Evolutionary conservation across 495 filamentous ascomycete genomes (phyloP), one percentile per base, ranked within the genome.

Genomic region (Alectoria sarmentosa): DNA sequence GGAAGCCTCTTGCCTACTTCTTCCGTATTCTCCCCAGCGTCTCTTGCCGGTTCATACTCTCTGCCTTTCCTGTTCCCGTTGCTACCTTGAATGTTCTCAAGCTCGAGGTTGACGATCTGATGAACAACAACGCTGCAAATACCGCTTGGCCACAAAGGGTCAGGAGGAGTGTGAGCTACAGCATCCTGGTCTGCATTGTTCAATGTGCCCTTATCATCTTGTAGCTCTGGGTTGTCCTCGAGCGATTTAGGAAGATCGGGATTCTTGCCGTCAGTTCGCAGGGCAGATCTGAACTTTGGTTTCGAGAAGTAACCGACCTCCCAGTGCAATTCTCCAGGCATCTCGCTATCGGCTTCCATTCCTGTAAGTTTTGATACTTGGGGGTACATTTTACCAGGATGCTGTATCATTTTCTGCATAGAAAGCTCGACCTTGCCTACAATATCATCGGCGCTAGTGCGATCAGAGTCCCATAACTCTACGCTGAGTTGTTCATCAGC

Each of bases 271-370:
- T 95, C 88, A 7, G 90, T 96, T 11, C 90, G 79, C 46, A 98
- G 78, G 34, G 90, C 92, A 39, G 85, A 80, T 37, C 93, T 80
- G 75, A 96, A 88, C 64, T 90, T 83, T 6, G 93, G 90, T 77
- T 96, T 96, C 62, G 85, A 85, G 63, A 96, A 98, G 75, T 87
- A 97, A 10, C 92, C 92, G 52, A 97, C 91, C 73, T 96, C 93
- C 93, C 93, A 97, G 73, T 93, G 87, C 32, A 98, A 78, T 71
- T 96, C 86, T 58, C 93, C 93, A 0, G 93, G 93, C 92, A 98
- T 97, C 62, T 83, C 83, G 67, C 84, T 92, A 49, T 85, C 92
- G 48, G 90, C 85, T 61, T 92, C 88, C 71, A 92, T 82, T 14
- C 92, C 92, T 19, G 82, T 77, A 1, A 97, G 82, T 65, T 88